phyloP scores from a whole-genome alignment of 2,329 filamentous ascomycete genomes.

The Nigrograna mackinnonii region DNA sequence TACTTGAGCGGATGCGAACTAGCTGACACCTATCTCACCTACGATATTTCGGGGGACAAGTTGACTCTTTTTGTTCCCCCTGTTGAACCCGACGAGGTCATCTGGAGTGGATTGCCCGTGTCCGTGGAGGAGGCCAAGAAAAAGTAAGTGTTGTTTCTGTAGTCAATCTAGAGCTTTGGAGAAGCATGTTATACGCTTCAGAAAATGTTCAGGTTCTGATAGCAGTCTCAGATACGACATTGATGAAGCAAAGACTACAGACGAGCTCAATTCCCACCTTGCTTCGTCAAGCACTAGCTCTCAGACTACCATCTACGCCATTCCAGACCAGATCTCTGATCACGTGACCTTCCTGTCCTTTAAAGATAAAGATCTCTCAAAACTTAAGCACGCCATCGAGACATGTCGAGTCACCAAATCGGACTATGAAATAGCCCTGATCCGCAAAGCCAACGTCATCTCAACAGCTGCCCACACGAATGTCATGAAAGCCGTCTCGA shows the following conservation, averaged over 20 bases:
- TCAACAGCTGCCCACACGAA: constrained; percentile 76
- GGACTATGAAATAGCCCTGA: constrained; percentile 80
- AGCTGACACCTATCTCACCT: constrained; percentile 78
- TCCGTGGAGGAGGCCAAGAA: constrained; percentile 73
- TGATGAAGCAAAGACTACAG: constrained; percentile 73
- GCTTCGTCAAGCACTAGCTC: constrained; percentile 55
- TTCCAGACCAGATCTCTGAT: constrained; percentile 76
- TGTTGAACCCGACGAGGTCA: constrained; percentile 82
- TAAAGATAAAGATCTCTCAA: constrained; percentile 62
- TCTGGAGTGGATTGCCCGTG: constrained; percentile 90
- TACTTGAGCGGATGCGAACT: constrained; percentile 87
- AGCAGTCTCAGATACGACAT: constrained; percentile 43
- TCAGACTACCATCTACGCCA: constrained; percentile 68
- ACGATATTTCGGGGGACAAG: constrained; percentile 74
- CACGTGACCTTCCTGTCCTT: constrained; percentile 73
- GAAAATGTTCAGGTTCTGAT: too few species aligned
- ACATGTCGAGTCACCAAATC: constrained; percentile 81
- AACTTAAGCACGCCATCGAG: constrained; percentile 71
- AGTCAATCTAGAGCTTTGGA: neutral
- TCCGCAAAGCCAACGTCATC: constrained; percentile 79
- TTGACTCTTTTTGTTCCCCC: constrained; percentile 91
- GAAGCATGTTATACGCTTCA: neutral
- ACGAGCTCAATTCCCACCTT: constrained; percentile 76
- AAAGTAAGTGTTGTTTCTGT: constrained; percentile 62
- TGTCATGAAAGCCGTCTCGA: constrained; percentile 66